Percentiles rank a stretch among this genome's conserved stretches.
Evolutionary conservation across 306 rosid species (phyloP).

Genomic region (Clitoria ternatea): DNA sequence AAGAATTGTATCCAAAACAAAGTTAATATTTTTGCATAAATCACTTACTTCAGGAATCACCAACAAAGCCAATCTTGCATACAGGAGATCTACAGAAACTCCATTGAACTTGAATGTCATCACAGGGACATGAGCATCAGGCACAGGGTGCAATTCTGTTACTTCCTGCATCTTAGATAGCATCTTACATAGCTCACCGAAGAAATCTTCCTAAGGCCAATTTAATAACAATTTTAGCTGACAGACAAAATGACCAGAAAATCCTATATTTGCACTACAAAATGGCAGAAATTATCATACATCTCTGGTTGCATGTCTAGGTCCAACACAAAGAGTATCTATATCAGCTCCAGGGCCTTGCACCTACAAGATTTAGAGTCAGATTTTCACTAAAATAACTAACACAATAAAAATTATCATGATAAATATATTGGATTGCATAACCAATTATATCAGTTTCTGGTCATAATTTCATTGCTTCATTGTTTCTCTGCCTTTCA

Average conservation of each 20-base stretch:
- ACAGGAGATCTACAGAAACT: constrained; percentile 87
- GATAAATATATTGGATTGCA: neutral
- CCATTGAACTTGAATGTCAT: constrained; percentile 71
- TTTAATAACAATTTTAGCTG: constrained; percentile 22
- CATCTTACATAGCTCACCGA: constrained; percentile 73
- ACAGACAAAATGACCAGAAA: neutral
- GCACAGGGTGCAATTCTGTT: constrained; percentile 89
- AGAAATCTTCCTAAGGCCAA: constrained; percentile 78
- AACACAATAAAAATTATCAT: neutral
- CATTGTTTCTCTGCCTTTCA: neutral
- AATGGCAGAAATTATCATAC: constrained; percentile 37
- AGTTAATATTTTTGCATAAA: neutral
- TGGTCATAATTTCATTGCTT: neutral
- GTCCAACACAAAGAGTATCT: constrained; percentile 94
- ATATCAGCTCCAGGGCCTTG: constrained; percentile 98
- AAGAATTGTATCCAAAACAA: no score
- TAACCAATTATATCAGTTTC: neutral
- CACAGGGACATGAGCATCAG: constrained; percentile 94
- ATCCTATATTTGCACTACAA: constrained; percentile 3
- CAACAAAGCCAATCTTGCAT: constrained; percentile 83
- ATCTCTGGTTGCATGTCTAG: constrained; percentile 88
- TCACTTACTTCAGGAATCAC: constrained; percentile 86
- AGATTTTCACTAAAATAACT: neutral
- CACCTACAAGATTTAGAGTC: constrained; percentile 52
- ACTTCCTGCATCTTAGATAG: constrained; percentile 89